Evolutionary conservation across 352 stramenopile genomes (phyloP).

Genomic region (Elongisporangium undulatum): DNA sequence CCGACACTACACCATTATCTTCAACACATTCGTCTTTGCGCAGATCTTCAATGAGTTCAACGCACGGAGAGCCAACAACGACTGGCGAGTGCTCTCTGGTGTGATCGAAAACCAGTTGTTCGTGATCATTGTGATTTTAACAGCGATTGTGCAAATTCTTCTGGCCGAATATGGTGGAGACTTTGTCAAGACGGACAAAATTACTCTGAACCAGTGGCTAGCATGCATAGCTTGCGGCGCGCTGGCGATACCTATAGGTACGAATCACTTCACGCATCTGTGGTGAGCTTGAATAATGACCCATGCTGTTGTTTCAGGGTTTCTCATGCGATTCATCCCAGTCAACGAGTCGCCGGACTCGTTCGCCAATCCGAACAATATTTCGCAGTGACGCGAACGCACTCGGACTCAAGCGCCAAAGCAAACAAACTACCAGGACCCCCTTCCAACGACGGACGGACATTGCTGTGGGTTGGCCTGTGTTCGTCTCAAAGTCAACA

Average conservation of each 20-base stretch:
- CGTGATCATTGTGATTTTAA: slow-evolving; percentile 89
- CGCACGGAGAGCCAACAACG: slow-evolving; percentile 87
- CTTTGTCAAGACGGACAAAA: slow-evolving; percentile 73
- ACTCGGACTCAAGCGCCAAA: neutral
- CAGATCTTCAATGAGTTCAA: slow-evolving; percentile 93
- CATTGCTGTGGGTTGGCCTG: no score
- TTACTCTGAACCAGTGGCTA: slow-evolving; percentile 61
- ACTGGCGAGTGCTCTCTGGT: slow-evolving; percentile 94
- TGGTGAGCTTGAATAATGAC: neutral
- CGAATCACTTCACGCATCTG: no score
- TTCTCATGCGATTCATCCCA: slow-evolving; percentile 70
- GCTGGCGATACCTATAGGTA: slow-evolving; percentile 69
- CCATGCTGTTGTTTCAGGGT: neutral
- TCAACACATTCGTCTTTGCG: slow-evolving; percentile 98
- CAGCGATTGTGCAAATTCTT: slow-evolving; percentile 92
- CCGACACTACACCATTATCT: slow-evolving; percentile 96
- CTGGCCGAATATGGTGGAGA: slow-evolving; percentile 95
- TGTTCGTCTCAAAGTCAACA: no score
- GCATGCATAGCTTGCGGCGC: slow-evolving; percentile 54
- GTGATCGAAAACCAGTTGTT: slow-evolving; percentile 93
- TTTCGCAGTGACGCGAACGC: slow-evolving; percentile 31
- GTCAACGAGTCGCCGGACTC: slow-evolving; percentile 54
- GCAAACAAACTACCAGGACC: neutral
- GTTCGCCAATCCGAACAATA: slow-evolving; percentile 73
- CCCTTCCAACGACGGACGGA: neutral